A percentile compares a stretch with the other conserved stretches of the same genome.
These are phyloP conservation scores for Mesembryanthemum crystallinum DNA, from an alignment of 148 eudicot genomes.

Conservation along the genomic window DNA sequence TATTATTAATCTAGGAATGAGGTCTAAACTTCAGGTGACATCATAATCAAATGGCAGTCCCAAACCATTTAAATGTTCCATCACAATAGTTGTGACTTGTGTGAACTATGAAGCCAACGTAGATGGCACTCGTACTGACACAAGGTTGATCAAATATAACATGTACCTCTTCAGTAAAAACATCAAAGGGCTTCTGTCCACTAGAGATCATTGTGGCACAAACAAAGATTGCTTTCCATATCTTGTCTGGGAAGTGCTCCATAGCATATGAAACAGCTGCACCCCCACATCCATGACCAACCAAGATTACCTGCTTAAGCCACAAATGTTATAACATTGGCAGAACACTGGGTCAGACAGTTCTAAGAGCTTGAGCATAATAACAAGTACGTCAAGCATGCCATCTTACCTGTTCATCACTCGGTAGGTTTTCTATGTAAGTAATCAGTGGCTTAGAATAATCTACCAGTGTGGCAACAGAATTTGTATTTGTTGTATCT, in stretches of 20 bases:
- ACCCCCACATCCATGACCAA: slow-evolving; percentile 97
- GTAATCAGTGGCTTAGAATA: slow-evolving; percentile 76
- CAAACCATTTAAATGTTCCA: not conserved
- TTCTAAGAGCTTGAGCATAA: not conserved
- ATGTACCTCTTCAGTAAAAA: slow-evolving; percentile 73
- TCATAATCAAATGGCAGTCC: not conserved
- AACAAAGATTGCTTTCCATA: slow-evolving; percentile 78
- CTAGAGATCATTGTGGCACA: slow-evolving; percentile 86
- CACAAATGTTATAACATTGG: not conserved
- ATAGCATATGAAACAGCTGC: slow-evolving; percentile 81
- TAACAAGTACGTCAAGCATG: not conserved
- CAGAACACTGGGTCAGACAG: slow-evolving; percentile 1
- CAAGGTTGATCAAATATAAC: not conserved
- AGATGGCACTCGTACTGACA: not conserved
- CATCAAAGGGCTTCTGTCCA: slow-evolving; percentile 93
- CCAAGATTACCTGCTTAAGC: slow-evolving; percentile 69
- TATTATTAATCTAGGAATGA: not conserved
- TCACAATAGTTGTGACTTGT: not conserved
- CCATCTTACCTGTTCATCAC: slow-evolving; percentile 70
- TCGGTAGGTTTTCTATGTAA: slow-evolving; percentile 54
- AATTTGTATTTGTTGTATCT: slow-evolving; percentile 60
- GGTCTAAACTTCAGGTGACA: not conserved
- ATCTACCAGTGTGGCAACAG: slow-evolving; percentile 53
- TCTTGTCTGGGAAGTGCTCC: slow-evolving; percentile 69
- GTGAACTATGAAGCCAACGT: not conserved